Base-by-base conservation (phyloP, 208 protist genomes). In the Acanthamoeba royreba region DNA sequence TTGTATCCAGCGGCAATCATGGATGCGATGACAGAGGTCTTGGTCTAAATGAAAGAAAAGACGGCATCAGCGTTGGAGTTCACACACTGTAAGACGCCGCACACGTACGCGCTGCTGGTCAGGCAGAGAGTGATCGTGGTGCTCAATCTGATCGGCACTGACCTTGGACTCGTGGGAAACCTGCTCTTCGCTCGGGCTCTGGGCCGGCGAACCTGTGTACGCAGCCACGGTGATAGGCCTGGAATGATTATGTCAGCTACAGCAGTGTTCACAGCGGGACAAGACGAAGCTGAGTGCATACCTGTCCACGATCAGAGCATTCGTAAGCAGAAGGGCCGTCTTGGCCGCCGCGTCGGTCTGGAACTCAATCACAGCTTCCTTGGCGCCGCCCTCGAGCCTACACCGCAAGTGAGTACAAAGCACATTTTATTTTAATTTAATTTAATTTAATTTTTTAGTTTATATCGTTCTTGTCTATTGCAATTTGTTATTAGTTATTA, bases 301-400 rank as follows among this genome's bases (percentile, higher is more conserved):
- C 66, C 94, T 90, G 47, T 96, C 95, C 8, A 96, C 92, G 61
- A 96, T 95, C 11, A 96, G 91, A 40, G 95, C 95, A 81, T 96
- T 96, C 35, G 93, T 95, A 28, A 96, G 88, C 13, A 96, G 49
- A 61, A 96, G 63, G 2, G 95, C 95, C n/a, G 95, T 96, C 46
- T 95, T 96, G 40, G 95, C 93, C 8, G 95, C 95, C 11, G 93
- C 93, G 4, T 96, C 93, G 13, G 93, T 79, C 47, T 96, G 87
- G 85, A 96, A 96, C 40, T 91, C 81, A 25, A 96, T 91, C 17
- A 96, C 40, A 35, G 93, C 93, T 43, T 94, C 72, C 91, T 96
- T 93, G n/a, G 45, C 47, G 9, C 42, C 31, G 11, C 45, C 55
- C 25, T 43, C 79, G 25, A 38, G 3, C 17, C 93, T 90, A 7